Evolutionary conservation across 2,329 filamentous ascomycete species (phyloP).

Genomic region (Penicillium aurantiogriseum): DNA sequence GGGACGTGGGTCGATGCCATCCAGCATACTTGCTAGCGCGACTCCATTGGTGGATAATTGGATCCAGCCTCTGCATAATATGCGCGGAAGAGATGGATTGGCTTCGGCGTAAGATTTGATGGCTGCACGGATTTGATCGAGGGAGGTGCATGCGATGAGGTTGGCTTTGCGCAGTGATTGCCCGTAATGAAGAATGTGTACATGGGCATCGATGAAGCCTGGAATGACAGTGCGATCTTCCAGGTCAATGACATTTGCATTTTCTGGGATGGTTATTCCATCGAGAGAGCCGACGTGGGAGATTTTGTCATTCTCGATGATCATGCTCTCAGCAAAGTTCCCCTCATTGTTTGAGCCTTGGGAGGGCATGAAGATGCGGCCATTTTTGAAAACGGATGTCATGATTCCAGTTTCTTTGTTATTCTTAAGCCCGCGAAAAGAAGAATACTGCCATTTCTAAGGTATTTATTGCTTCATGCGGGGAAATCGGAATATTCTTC

Average conservation of each 20-base stretch:
- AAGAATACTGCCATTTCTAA: neutral
- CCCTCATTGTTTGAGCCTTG: neutral
- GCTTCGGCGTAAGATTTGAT: constrained; percentile 45
- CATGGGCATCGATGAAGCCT: constrained; percentile 52
- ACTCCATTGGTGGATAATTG: constrained; percentile 47
- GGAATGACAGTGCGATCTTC: constrained; percentile 42
- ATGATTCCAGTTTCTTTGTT: constrained; percentile 7
- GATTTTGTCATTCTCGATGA: constrained; percentile 44
- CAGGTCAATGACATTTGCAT: constrained; percentile 36
- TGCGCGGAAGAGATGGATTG: constrained; percentile 41
- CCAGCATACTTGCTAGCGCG: constrained; percentile 48
- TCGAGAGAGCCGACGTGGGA: constrained; percentile 41
- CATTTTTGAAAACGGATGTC: constrained; percentile 34
- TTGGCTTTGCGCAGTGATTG: constrained; percentile 48
- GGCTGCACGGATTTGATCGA: constrained; percentile 44
- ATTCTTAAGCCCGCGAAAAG: neutral
- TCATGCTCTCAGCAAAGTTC: constrained; percentile 36
- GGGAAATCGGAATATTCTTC: neutral
- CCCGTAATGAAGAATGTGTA: constrained; percentile 52
- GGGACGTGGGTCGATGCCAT: constrained; percentile 49
- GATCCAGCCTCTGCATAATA: constrained; percentile 52
- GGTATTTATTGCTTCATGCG: constrained; percentile 12
- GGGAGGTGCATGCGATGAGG: constrained; percentile 43
- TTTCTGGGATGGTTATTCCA: constrained; percentile 22
- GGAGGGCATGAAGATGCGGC: constrained; percentile 32